These are phyloP conservation scores for Entophlyctis luteolus DNA, from an alignment of 192 early-diverging fungal genomes.

Conservation along the genomic window DNA sequence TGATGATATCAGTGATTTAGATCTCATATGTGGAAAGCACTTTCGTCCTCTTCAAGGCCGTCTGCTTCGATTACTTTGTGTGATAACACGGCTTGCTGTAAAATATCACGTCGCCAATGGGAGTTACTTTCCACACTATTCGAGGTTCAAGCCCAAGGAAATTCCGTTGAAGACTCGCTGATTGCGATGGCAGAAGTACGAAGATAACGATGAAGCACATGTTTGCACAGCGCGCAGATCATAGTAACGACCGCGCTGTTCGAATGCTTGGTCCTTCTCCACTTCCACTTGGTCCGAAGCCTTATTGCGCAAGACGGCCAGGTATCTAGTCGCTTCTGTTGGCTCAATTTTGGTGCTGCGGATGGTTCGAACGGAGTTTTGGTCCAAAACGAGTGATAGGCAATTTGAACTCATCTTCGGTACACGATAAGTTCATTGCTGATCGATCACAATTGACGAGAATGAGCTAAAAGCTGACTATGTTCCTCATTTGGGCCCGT, in stretches of 20 bases:
- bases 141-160: neutral
- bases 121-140: neutral
- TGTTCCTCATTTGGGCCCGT: too few relatives aligned
- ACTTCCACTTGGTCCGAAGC: slow-evolving; percentile 11
- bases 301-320: slow-evolving; percentile 12
- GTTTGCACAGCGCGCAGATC: slow-evolving; percentile 5
- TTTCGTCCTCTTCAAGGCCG: slow-evolving; percentile 18
- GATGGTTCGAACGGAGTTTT: neutral
- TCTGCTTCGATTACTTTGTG: slow-evolving; percentile 19
- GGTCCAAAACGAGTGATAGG: too few relatives aligned
- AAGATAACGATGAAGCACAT: slow-evolving; percentile 15
- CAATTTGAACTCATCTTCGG: too few relatives aligned
- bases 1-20: slow-evolving; percentile 46
- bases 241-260: slow-evolving; percentile 12
- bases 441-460: too few relatives aligned
- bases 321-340: neutral
- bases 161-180: slow-evolving; percentile 11
- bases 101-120: slow-evolving; percentile 4
- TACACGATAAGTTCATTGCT: too few relatives aligned
- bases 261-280: neutral
- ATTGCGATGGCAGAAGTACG: slow-evolving; percentile 8
- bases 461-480: too few relatives aligned
- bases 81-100: slow-evolving; percentile 26
- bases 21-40: too few relatives aligned
- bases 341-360: neutral